These are phyloP conservation scores for Aspergillus pseudonomiae DNA, from an alignment of 2,329 filamentous ascomycete genomes.

Conservation along the genomic window DNA sequence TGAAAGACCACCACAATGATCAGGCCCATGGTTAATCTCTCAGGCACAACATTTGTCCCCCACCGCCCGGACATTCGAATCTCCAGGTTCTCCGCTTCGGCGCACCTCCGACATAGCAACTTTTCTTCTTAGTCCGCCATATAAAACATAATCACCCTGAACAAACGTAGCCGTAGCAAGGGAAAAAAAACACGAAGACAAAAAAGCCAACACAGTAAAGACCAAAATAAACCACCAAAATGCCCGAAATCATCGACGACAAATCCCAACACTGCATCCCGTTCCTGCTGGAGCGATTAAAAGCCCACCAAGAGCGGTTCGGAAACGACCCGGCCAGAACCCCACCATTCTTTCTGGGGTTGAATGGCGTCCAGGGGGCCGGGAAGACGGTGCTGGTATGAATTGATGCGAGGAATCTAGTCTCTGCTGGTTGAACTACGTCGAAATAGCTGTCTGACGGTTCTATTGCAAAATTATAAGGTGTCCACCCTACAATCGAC, in stretches of 20 bases:
- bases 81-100: conserved; percentile 4
- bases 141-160: neutral
- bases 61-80: conserved; percentile 1
- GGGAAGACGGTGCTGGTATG: conserved; percentile 85
- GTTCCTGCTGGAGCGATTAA: conserved; percentile 69
- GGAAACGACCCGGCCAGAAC: conserved; percentile 35
- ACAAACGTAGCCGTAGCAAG: neutral
- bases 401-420: no score
- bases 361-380: conserved; percentile 89
- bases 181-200: neutral
- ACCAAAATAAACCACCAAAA: conserved; percentile 25
- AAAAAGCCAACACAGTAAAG: neutral
- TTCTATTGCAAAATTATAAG: conserved; percentile 31
- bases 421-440: no score
- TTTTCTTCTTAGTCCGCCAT: neutral
- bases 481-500: conserved; percentile 65
- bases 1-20: neutral
- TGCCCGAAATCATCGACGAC: conserved; percentile 68
- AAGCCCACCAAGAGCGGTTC: conserved; percentile 51
- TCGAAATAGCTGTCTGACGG: neutral
- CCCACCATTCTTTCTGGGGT: conserved; percentile 78
- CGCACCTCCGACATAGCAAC: neutral
- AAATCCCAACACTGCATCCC: conserved; percentile 77
- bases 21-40: neutral
- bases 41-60: conserved; percentile 14